Base-by-base conservation (phyloP, 2,329 filamentous ascomycete species). In the Alternaria sp. region DNA sequence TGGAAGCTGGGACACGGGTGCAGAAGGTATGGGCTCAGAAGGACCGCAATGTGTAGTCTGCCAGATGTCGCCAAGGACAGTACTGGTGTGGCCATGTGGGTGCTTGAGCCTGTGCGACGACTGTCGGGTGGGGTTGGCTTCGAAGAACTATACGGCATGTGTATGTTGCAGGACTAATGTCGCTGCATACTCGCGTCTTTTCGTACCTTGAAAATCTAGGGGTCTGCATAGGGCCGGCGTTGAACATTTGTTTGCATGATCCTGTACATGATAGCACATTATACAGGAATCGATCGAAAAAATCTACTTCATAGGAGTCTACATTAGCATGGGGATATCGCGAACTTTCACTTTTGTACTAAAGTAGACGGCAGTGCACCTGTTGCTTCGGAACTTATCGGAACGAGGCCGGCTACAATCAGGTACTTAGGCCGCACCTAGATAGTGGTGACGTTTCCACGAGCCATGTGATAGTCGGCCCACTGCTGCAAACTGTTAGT, bases 141-240 rank as follows among this genome's bases (percentile, higher is more conserved):
- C 97, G 89, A 96, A 97, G 78, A 98, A 98, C 78, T 98, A 97
- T 78, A 93, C 94, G 68, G 96, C 93, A 76, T 99, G 96, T 77
- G 94, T 98, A 43, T 98, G 95, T 74, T 98, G 96, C 79, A 87
- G 96, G 54, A 88, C 93, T 60, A 91, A 96, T 72, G 93, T 98
- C 28, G 88, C 89, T 59, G 96, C 94, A 58, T 98, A 97, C 80
- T 94, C 93, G 69, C 88, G 93, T 71, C 89, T 99, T 64, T 99
- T 92, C 84, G 93, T 98, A 44, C 96, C 96, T 54, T 91, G 69
- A 74, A 17, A 10, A 6, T 11, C 6, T 40, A 32, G 36, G 4
- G 11, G 19, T 40, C 23, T 30, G 55, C 54, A 51, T 44, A 36
- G 11, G 28, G n/a, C 32, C 12, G 36, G 54, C 54, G 32, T 58